phyloP scores from a whole-genome alignment of 1,284 basidiomycete genomes.

The Vanrija humicola region DNA sequence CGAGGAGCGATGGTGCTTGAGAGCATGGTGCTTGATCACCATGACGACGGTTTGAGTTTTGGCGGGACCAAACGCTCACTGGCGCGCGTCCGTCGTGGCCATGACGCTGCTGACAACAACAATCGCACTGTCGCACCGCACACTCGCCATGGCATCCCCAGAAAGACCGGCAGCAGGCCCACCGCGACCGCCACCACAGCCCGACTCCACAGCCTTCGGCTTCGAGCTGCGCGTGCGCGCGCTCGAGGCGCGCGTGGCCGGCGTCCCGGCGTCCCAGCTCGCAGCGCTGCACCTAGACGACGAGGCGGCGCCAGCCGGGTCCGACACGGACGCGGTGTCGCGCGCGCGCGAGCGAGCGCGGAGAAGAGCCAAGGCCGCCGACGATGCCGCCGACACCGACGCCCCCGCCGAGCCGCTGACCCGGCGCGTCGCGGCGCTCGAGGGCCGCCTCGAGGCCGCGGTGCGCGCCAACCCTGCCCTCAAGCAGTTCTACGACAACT shows the following conservation, averaged over 20 bases:
- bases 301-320: too few relatives aligned
- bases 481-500: conserved; percentile 33
- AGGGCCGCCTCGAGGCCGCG: conserved; percentile 23
- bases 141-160: not conserved
- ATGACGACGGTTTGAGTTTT: too few relatives aligned
- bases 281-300: not conserved
- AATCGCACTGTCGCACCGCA: not conserved
- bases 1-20: not conserved
- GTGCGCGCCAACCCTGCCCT: conserved; percentile 27
- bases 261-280: conserved; percentile 17
- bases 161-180: too few relatives aligned
- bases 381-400: not conserved
- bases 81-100: not conserved
- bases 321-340: too few relatives aligned
- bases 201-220: conserved; percentile 16
- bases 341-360: not conserved
- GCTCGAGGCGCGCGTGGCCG: conserved; percentile 36
- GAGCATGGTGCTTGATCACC: too few relatives aligned
- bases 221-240: conserved; percentile 36
- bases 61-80: too few relatives aligned
- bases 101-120: not conserved
- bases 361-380: not conserved
- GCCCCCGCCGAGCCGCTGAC: conserved; percentile 8
- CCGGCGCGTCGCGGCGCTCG: conserved; percentile 19
- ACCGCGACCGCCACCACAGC: not conserved